Evolutionary conservation across 306 rosid species (phyloP), one percentile per base, ranked within the genome.

Genomic region (Medicago lupulina): DNA sequence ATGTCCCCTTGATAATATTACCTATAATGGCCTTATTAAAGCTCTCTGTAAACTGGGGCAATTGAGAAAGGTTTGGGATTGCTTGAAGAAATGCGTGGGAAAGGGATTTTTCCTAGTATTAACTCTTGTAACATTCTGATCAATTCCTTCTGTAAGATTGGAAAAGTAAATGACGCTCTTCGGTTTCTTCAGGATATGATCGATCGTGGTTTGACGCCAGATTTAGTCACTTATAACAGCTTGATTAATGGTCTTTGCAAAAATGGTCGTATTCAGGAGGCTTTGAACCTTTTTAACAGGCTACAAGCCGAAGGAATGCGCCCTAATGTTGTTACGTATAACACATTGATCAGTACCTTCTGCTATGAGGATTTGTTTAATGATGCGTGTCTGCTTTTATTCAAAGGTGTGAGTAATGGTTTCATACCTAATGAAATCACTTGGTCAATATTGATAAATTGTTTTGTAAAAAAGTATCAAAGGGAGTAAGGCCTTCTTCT

Each of bases 241-340:
- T 81, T 95, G 50, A 86, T 95, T 64, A 92, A 92, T 64, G 97
- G 98, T 76, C 87, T 92, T 25, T 95, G 97, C 84, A 92, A 87
- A 88, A 74, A 71, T 60, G 89, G 90, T 19, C 83, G 50, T 62
- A 51, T 86, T 68, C 81, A 70, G 69, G 91, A 95, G 71, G 98
- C 96, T 57, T 60, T 87, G 73, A 81, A 85, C 82, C 91, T 95
- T 80, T 86, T 95, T 82, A 87, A 86, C 43, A 86, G 83, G 76
- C 81, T 95, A 80, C 92, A 77, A 74, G 85, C 41, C 69, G 92
- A 88, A 85, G 97, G 97, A 72, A 69, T 90, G 34, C 4, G 28
- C 46, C 93, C 97, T 3, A 97, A 89, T 82, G 89, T 85, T 76
- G 53, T 95, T 70, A 89, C 97, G 68, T 95, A 87, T 61, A 95